Evolutionary conservation across 1,284 basidiomycete genomes (phyloP).

Genomic region (Flammula alnicola): DNA sequence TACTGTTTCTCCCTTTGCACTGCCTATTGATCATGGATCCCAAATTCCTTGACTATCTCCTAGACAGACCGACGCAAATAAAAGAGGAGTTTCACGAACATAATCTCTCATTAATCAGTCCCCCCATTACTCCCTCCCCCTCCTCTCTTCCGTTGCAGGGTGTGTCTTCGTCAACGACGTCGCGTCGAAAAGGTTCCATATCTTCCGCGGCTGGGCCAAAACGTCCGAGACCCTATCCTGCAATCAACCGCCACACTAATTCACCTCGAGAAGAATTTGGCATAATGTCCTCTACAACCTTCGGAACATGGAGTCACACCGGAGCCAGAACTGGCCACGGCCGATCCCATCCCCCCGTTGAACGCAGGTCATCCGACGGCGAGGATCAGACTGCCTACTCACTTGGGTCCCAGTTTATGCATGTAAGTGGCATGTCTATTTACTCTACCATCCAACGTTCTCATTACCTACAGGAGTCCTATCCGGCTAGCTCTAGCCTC

Average conservation of each 20-base stretch:
- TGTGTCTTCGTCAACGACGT: conserved; percentile 25
- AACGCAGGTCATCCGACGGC: conserved; percentile 37
- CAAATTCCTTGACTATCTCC: conserved; percentile 29
- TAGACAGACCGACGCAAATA: conserved; percentile 36
- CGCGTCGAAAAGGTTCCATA: conserved; percentile 36
- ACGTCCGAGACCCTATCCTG: conserved; percentile 41
- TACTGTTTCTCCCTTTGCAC: conserved; percentile 36
- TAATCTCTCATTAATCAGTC: conserved; percentile 41
- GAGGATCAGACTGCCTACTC: conserved; percentile 38
- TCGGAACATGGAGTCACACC: conserved; percentile 35
- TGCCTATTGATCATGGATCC: conserved; percentile 45
- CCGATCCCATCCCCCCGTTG: conserved; percentile 28
- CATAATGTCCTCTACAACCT: conserved; percentile 36
- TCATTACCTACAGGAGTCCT: conserved; percentile 23
- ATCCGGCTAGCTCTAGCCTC: conserved; percentile 36
- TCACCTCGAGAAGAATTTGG: conserved; percentile 31
- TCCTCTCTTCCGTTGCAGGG: conserved; percentile 28
- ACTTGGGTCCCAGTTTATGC: conserved; percentile 29
- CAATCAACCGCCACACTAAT: conserved; percentile 29
- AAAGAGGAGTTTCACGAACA: conserved; percentile 50
- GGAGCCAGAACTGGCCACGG: conserved; percentile 27
- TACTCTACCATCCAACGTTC: neutral
- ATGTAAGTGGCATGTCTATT: conserved; percentile 25
- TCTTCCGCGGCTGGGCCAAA: conserved; percentile 34
- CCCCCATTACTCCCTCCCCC: conserved; percentile 37